Percentiles rank a stretch among this genome's conserved stretches.
Conservation (phyloP, 371 early-diverging fungal species). For the Mucor piriformis region DNA sequence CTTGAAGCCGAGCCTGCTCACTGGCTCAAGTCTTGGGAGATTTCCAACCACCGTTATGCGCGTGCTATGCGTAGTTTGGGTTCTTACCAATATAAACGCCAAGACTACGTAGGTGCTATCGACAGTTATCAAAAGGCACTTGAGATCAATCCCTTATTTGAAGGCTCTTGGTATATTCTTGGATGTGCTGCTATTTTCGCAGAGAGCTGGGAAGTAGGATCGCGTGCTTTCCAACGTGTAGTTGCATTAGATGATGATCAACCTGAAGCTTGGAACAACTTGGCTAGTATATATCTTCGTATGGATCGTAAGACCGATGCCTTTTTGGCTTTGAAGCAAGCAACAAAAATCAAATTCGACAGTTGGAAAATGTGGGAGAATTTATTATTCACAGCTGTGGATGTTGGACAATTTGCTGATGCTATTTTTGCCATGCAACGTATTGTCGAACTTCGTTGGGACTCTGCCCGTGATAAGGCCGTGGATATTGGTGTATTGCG, state of each 20-base stretch:
- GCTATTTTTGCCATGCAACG: constrained; percentile 87
- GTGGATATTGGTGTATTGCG: constrained; percentile 80
- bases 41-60: constrained; percentile 78
- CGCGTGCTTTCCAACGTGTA: constrained; percentile 77
- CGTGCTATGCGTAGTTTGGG: constrained; percentile 95
- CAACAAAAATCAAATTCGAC: constrained; percentile 78
- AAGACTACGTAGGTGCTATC: constrained; percentile 58
- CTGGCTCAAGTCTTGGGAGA: constrained; percentile 89
- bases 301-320: constrained; percentile 76
- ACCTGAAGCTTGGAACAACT: constrained; percentile 96
- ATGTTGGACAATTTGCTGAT: constrained; percentile 80
- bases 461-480: constrained; percentile 62
- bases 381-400: constrained; percentile 75
- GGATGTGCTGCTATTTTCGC: constrained; percentile 92
- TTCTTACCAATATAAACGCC: constrained; percentile 69
- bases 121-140: constrained; percentile 76
- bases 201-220: constrained; percentile 78
- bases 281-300: constrained; percentile 82
- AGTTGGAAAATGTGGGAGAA: constrained; percentile 95
- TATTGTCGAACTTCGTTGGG: constrained; percentile 78
- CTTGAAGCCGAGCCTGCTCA: constrained; percentile 74
- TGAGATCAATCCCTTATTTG: constrained; percentile 92
- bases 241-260: constrained; percentile 80
- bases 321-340: constrained; percentile 82
- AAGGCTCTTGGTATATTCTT: constrained; percentile 93